These are phyloP conservation scores for Elsinoe perseae DNA, from an alignment of 2,329 filamentous ascomycete species.

Conservation along the genomic window DNA sequence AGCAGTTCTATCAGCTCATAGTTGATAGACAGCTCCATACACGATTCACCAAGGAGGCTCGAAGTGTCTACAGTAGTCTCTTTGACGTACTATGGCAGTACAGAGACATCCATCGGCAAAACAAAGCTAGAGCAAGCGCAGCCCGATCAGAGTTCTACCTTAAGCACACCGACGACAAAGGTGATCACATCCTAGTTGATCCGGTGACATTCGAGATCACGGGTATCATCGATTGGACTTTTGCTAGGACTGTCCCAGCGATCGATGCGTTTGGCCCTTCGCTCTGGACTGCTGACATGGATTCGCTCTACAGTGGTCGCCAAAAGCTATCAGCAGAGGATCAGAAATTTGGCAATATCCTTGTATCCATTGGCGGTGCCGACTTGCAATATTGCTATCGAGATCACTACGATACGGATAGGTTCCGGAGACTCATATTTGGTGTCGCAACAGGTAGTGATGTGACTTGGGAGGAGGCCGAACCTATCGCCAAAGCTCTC, in stretches of 20 bases:
- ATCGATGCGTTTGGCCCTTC: constrained; percentile 9
- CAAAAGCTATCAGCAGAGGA: not conserved
- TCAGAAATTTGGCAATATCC: not conserved
- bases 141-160: constrained; percentile 28
- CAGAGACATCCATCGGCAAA: not conserved
- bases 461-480: not conserved
- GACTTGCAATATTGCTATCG: not conserved
- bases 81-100: not conserved
- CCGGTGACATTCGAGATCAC: constrained; percentile 39
- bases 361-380: not conserved
- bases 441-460: not conserved
- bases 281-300: constrained; percentile 1
- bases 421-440: not conserved
- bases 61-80: not conserved
- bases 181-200: constrained; percentile 43
- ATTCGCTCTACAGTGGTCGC: not conserved
- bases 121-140: not conserved
- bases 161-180: constrained; percentile 43
- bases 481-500: not conserved
- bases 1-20: not conserved
- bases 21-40: constrained; percentile 25
- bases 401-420: not conserved
- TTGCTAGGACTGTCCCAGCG: not conserved
- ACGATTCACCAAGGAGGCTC: constrained; percentile 29
- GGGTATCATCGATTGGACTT: constrained; percentile 42